Conservation (phyloP, 202 grass and related monocot genomes). For the Saccharum hybrid region DNA sequence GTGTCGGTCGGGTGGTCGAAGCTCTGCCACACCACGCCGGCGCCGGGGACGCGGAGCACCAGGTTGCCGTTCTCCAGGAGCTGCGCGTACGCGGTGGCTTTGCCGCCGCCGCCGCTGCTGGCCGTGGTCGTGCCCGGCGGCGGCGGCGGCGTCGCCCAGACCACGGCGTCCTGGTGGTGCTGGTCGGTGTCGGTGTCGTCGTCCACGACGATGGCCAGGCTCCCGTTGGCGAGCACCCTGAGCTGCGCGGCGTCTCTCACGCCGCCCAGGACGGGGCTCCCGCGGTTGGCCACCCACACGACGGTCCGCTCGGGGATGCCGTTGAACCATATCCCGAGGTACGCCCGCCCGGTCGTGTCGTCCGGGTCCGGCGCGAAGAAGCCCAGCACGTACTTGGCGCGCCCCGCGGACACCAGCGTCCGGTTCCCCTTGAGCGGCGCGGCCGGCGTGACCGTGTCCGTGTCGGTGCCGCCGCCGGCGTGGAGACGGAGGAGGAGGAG, state of each 20-base stretch:
- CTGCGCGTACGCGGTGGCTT: conserved; percentile 32
- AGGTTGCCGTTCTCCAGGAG: conserved; percentile 59
- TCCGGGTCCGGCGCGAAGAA: conserved; percentile 39
- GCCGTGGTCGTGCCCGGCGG: neutral
- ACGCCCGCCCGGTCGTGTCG: neutral
- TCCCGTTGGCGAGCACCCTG: conserved; percentile 34
- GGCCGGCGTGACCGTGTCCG: conserved; percentile 30
- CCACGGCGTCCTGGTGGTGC: neutral
- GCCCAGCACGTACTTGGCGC: conserved; percentile 31
- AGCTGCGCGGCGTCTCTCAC: neutral
- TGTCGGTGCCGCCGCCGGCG: neutral
- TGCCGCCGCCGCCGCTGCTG: neutral
- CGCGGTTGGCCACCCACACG: conserved; percentile 60
- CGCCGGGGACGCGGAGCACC: conserved; percentile 37
- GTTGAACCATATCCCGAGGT: conserved; percentile 58
- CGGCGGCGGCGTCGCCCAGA: conserved; percentile 30
- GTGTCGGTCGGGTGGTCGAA: conserved; percentile 76
- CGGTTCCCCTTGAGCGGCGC: conserved; percentile 21
- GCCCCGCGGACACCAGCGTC: conserved; percentile 40
- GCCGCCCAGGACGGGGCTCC: conserved; percentile 28
- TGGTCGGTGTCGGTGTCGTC: neutral
- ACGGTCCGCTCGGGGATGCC: conserved; percentile 35
- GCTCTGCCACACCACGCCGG: conserved; percentile 58
- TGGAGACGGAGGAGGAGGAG: neutral
- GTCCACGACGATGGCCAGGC: conserved; percentile 14